These are phyloP conservation scores for Ophiostoma angusticollis DNA, from an alignment of 2,329 filamentous ascomycete species.

Conservation along the genomic window DNA sequence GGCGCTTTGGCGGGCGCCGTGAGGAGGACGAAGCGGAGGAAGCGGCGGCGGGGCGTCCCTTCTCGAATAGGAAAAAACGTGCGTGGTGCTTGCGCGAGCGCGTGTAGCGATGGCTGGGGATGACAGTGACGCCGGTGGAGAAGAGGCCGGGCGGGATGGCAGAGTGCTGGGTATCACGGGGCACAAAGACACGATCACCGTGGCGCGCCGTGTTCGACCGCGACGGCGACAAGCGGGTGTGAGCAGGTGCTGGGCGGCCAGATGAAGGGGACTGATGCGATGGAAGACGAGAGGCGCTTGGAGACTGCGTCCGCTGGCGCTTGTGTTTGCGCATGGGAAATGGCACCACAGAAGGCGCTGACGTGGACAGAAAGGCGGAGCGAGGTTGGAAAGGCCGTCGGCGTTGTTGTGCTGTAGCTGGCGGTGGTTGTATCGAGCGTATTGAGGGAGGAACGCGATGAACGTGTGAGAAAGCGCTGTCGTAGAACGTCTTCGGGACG, in stretches of 20 bases:
- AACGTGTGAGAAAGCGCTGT: not conserved
- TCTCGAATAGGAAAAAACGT: constrained; percentile 9
- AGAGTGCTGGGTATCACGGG: not conserved
- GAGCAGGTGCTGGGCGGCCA: too few species aligned
- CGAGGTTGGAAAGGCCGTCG: too few species aligned
- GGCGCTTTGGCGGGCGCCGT: not conserved
- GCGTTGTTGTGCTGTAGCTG: too few species aligned
- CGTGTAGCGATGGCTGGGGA: not conserved
- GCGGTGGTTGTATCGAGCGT: too few species aligned
- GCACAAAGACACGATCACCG: too few species aligned
- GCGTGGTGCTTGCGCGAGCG: not conserved
- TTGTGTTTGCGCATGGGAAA: constrained; percentile 3
- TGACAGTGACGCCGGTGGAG: not conserved
- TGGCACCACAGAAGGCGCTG: not conserved
- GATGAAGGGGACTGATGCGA: not conserved
- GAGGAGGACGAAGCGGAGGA: not conserved
- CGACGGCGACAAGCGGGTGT: too few species aligned
- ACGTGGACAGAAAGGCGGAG: not conserved
- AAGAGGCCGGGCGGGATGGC: constrained; percentile 6
- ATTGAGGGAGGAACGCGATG: not conserved
- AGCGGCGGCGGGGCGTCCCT: not conserved
- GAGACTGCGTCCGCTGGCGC: constrained; percentile 5
- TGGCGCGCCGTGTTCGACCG: too few species aligned
- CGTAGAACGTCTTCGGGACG: not conserved
- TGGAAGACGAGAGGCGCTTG: not conserved